Evolutionary conservation across 2,329 filamentous ascomycete genomes (phyloP), one percentile per base, ranked within the genome.

Genomic region (Sarocladium strictum): DNA sequence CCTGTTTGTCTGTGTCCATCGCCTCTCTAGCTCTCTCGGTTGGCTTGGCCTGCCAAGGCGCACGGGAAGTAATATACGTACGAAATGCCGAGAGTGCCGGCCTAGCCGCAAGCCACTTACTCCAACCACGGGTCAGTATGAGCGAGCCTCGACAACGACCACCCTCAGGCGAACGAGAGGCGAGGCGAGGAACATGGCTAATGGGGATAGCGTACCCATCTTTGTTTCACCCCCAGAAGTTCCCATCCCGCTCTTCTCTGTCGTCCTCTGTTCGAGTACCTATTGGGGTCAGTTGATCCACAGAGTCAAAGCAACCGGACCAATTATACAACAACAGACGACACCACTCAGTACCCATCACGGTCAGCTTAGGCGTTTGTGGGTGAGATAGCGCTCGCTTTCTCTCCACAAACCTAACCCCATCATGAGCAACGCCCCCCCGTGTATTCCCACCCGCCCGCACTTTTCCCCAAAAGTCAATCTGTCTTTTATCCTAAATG

Each of bases 121-220:
- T n/a, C n/a, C n/a, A n/a, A n/a, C n/a, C n/a, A n/a, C n/a, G n/a
- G n/a, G n/a, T n/a, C n/a, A n/a, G n/a, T n/a, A n/a, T n/a, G n/a
- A n/a, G n/a, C 40, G 9, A 43, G 17, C 7, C 21, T 17, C 17
- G 3, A 9, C 40, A 43, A 21, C 40, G 17, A 43, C 35, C 35
- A 38, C 7, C 29, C 29, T 12, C 29, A 12, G 29, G 29, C n/a
- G 15, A 15, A 38, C 5, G 38, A 43, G 19, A 43, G 12, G 43
- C 10, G 14, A 47, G 43, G 24, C 27, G 4, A 43, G 21, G n/a
- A 43, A 24, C 43, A 47, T 47, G 43, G 43, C 43, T 47, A 47
- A 47, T 47, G 23, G 24, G 43, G 43, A 21, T 47, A 47, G 43
- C 43, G 43, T 47, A 47, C 43, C 43, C 43, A 47, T 47, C 19